These are phyloP conservation scores for Coelastrella sp. DNA, from an alignment of 139 green algal genomes.

Conservation along the genomic window DNA sequence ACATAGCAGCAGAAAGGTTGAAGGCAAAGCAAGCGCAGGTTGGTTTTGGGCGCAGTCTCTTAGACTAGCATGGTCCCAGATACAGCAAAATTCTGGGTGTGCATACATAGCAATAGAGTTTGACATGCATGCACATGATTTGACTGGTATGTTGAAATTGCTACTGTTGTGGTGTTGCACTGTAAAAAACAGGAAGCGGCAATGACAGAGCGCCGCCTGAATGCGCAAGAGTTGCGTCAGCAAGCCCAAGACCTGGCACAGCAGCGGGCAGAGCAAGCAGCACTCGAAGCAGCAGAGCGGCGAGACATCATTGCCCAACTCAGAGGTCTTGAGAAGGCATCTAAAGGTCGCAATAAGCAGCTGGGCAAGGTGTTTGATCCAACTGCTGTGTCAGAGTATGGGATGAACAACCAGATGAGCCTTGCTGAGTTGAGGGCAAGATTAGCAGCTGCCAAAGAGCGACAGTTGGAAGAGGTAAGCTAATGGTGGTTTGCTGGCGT, in stretches of 20 bases:
- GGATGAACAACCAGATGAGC: slow-evolving; percentile 71
- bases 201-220: slow-evolving; percentile 38
- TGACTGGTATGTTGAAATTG: too few relatives aligned
- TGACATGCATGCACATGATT: too few relatives aligned
- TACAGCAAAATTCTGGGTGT: too few relatives aligned
- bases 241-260: slow-evolving; percentile 52
- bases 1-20: slow-evolving; percentile 58
- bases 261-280: slow-evolving; percentile 56
- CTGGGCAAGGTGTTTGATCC: slow-evolving; percentile 17
- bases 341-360: background rate
- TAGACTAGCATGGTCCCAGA: too few relatives aligned
- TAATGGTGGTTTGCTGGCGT: background rate
- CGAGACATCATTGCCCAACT: slow-evolving; percentile 79
- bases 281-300: slow-evolving; percentile 68
- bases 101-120: too few relatives aligned
- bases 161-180: too few relatives aligned
- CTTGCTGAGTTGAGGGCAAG: slow-evolving; percentile 76
- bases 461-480: slow-evolving; percentile 57
- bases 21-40: slow-evolving; percentile 57
- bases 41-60: too few relatives aligned
- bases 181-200: slow-evolving; percentile 40
- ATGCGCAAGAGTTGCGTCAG: slow-evolving; percentile 57
- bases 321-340: slow-evolving; percentile 66
- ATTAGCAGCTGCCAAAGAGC: slow-evolving; percentile 57
- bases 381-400: slow-evolving; percentile 26